These are phyloP conservation scores for Grifola frondosa DNA, from an alignment of 1,284 basidiomycete species.

Conservation along the genomic window DNA sequence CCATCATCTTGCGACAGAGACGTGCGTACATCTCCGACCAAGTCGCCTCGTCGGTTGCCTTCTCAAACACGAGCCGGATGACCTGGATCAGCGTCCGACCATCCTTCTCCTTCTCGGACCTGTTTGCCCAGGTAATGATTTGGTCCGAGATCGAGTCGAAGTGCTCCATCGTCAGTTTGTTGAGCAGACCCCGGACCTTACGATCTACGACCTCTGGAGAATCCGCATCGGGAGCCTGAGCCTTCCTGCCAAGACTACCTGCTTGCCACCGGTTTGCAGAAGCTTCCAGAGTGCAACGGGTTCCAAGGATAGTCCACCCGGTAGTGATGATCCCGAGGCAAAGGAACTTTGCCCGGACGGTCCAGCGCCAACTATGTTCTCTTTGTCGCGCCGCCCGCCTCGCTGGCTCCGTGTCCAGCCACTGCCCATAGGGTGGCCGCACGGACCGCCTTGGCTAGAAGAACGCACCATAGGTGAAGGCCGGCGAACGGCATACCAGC, in stretches of 20 bases:
- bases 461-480: conserved; percentile 70
- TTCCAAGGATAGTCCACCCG: conserved; percentile 39
- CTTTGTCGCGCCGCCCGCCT: conserved; percentile 58
- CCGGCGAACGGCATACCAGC: conserved; percentile 46
- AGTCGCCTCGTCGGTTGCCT: conserved; percentile 62
- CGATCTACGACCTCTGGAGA: conserved; percentile 85
- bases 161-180: conserved; percentile 96
- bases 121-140: conserved; percentile 84
- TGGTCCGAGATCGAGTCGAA: conserved; percentile 78
- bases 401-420: conserved; percentile 73
- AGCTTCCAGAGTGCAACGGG: conserved; percentile 71
- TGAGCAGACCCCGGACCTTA: conserved; percentile 90
- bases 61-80: conserved; percentile 94
- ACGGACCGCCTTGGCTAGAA: conserved; percentile 70
- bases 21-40: conserved; percentile 50
- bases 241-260: conserved; percentile 35
- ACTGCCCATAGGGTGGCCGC: conserved; percentile 48
- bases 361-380: conserved; percentile 33
- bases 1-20: conserved; percentile 79
- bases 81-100: conserved; percentile 93
- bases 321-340: conserved; percentile 19
- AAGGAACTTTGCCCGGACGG: conserved; percentile 21
- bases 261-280: conserved; percentile 85
- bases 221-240: conserved; percentile 51
- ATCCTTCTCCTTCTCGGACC: conserved; percentile 87